These are phyloP conservation scores for Asterophora parasitica DNA, from an alignment of 768 basidiomycete genomes.

Conservation along the genomic window DNA sequence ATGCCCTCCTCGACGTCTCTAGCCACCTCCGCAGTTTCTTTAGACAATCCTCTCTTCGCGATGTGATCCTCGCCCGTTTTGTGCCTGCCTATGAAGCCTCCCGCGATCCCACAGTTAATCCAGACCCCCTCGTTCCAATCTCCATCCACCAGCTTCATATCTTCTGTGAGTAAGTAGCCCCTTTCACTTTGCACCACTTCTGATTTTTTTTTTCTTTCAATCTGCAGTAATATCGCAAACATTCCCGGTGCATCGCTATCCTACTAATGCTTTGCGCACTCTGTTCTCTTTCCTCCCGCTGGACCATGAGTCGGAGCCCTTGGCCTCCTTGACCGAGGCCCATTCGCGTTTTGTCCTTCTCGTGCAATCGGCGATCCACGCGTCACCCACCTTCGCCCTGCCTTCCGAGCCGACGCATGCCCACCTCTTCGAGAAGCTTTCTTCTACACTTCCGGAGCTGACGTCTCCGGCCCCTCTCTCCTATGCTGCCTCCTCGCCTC, in stretches of 20 bases:
- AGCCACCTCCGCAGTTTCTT: conserved; percentile 28
- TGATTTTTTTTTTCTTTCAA: no score
- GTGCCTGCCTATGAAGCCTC: conserved; percentile 54
- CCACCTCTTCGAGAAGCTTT: conserved; percentile 30
- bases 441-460: conserved; percentile 47
- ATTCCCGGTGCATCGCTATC: conserved; percentile 64
- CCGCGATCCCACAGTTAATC: conserved; percentile 35
- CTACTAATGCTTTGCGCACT: conserved; percentile 57
- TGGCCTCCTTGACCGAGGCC: conserved; percentile 49
- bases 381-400: conserved; percentile 40
- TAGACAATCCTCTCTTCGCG: conserved; percentile 22
- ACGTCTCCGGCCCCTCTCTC: conserved; percentile 75
- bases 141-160: conserved; percentile 57
- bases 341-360: conserved; percentile 75
- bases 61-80: conserved; percentile 42
- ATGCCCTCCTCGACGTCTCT: conserved; percentile 37
- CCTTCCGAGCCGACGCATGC: conserved; percentile 32
- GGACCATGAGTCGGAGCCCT: conserved; percentile 28
- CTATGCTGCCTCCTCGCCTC: conserved; percentile 24
- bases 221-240: conserved; percentile 58
- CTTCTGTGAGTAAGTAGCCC: conserved; percentile 47
- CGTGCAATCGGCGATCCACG: conserved; percentile 68
- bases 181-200: conserved; percentile 10
- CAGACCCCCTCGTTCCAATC: conserved; percentile 44
- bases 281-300: conserved; percentile 36